Conservation (phyloP, 768 basidiomycete species). For the Lepiota subincarnata region DNA sequence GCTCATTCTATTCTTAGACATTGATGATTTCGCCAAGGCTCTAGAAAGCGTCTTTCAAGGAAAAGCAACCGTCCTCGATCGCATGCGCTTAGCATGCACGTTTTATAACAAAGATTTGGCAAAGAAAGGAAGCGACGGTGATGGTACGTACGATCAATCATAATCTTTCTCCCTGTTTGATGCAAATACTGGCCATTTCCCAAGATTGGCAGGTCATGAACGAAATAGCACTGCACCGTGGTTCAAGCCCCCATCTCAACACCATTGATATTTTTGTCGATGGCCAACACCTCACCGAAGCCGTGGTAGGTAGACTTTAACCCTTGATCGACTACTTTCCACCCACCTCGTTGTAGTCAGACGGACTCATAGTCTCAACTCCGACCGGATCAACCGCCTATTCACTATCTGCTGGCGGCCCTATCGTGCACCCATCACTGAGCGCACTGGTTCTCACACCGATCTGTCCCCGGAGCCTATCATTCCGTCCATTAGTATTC, state of each 20-base stretch:
- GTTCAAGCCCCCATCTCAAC: constrained; percentile 86
- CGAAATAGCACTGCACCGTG: constrained; percentile 89
- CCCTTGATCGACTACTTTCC: not conserved
- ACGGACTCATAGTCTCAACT: constrained; percentile 91
- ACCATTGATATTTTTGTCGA: constrained; percentile 94
- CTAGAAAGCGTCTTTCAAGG: constrained; percentile 76
- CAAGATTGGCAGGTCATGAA: constrained; percentile 97
- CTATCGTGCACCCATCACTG: constrained; percentile 91
- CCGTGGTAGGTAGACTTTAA: constrained; percentile 61
- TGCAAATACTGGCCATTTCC: not conserved
- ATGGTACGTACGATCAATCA: constrained; percentile 47
- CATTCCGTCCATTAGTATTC: constrained; percentile 88
- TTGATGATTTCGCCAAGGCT: constrained; percentile 81
- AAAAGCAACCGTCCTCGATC: constrained; percentile 75
- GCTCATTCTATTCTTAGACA: constrained; percentile 47
- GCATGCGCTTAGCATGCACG: constrained; percentile 87
- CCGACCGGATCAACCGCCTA: constrained; percentile 97
- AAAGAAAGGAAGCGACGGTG: constrained; percentile 52
- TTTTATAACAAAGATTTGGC: constrained; percentile 61
- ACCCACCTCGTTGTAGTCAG: constrained; percentile 52
- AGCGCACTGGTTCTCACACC: constrained; percentile 90
- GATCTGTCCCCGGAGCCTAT: constrained; percentile 91
- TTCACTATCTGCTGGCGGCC: constrained; percentile 91
- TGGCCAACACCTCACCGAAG: constrained; percentile 92
- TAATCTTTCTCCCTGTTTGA: not conserved